Conservation (phyloP, 208 protist genomes). For the Trypanosoma avium region DNA sequence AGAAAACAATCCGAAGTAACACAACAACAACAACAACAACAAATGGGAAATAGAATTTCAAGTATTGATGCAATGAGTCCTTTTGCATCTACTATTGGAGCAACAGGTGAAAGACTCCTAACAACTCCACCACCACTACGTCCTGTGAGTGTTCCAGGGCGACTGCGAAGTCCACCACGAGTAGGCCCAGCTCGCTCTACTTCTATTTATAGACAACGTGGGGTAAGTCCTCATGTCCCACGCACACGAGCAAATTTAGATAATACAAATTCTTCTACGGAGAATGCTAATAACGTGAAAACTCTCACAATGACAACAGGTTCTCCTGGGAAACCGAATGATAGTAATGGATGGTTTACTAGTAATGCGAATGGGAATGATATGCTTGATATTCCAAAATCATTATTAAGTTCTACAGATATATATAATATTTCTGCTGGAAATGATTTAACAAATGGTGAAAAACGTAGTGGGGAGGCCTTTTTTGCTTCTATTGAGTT, state of each 20-base stretch:
- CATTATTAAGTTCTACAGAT: too few relatives aligned
- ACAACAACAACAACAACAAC: not conserved
- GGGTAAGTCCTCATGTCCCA: conserved; percentile 20
- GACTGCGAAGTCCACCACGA: not conserved
- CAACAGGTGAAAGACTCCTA: not conserved
- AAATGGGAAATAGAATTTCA: not conserved
- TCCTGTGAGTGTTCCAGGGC: not conserved
- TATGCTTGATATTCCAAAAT: too few relatives aligned
- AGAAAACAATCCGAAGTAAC: not conserved
- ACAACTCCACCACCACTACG: not conserved
- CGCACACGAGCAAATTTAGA: not conserved
- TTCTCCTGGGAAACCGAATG: too few relatives aligned
- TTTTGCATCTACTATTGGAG: not conserved
- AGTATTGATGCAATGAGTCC: not conserved
- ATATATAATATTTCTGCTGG: too few relatives aligned
- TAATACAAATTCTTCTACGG: not conserved
- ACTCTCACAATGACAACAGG: not conserved
- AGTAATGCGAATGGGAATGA: too few relatives aligned
- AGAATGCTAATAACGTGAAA: not conserved
- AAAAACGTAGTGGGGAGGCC: not conserved
- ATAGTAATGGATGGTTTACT: too few relatives aligned
- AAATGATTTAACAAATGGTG: conserved; percentile 10
- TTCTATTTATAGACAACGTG: conserved; percentile 5
- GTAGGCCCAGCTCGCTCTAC: conserved; percentile 1
- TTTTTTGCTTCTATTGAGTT: conserved; percentile 40